Percentiles rank a stretch among this genome's conserved stretches.
phyloP scores from a whole-genome alignment of 2,329 filamentous ascomycete genomes.

The Fusarium sp. region DNA sequence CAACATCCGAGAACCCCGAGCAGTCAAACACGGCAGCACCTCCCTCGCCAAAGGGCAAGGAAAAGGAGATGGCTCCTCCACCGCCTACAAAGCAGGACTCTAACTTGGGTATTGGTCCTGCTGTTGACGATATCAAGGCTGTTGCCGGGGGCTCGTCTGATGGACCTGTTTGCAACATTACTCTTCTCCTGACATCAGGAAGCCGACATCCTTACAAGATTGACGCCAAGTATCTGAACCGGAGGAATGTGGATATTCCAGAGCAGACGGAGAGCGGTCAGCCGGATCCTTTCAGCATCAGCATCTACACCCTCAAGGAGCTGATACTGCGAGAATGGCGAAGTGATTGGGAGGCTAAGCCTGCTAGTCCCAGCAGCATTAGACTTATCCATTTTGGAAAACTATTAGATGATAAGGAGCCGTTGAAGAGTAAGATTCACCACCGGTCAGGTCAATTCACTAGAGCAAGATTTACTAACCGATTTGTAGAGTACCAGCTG shows the following conservation, averaged over 20 bases:
- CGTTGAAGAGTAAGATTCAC: slow-evolving; percentile 73
- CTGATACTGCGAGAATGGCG: slow-evolving; percentile 93
- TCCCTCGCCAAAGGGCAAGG: slow-evolving; percentile 48
- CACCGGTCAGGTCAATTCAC: slow-evolving; percentile 2
- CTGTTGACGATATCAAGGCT: slow-evolving; percentile 53
- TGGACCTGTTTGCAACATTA: slow-evolving; percentile 71
- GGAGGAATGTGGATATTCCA: slow-evolving; percentile 79
- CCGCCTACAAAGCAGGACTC: slow-evolving; percentile 48
- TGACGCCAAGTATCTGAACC: slow-evolving; percentile 82
- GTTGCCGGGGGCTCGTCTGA: slow-evolving; percentile 45
- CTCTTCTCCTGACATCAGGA: slow-evolving; percentile 80
- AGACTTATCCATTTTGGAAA: slow-evolving; percentile 91
- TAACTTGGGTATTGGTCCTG: slow-evolving; percentile 54
- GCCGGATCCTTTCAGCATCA: slow-evolving; percentile 85
- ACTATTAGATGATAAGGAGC: slow-evolving; percentile 86
- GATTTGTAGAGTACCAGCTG: slow-evolving; percentile 80
- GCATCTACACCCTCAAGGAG: slow-evolving; percentile 92
- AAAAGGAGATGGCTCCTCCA: slow-evolving; percentile 43
- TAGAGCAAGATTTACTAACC: slow-evolving; percentile 2
- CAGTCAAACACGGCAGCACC: slow-evolving; percentile 27
- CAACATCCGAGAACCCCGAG: slow-evolving; percentile 35
- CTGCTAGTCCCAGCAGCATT: slow-evolving; percentile 87
- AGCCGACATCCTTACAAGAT: slow-evolving; percentile 89
- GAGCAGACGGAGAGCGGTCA: slow-evolving; percentile 65
- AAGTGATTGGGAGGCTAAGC: slow-evolving; percentile 87